Conservation (phyloP, 257 asterid species). For the Solanum ossicruentum region DNA sequence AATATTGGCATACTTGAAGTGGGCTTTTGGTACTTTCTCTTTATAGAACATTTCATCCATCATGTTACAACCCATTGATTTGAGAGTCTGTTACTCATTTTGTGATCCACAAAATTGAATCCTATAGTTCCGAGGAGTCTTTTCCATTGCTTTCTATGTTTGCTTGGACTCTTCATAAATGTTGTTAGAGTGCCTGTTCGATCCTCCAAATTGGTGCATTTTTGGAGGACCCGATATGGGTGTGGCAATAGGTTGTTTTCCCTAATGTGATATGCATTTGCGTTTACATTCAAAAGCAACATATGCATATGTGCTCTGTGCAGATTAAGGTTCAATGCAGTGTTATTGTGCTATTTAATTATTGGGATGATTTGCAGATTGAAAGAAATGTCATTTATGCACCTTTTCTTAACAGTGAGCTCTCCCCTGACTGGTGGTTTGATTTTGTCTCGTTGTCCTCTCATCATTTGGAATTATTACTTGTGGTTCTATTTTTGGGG, state of each 20-base stretch:
- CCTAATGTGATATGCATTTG: not conserved
- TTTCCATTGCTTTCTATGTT: not conserved
- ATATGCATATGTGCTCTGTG: not conserved
- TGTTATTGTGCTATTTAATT: not conserved
- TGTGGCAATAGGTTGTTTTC: not conserved
- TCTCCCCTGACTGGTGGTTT: not conserved
- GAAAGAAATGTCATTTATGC: not conserved
- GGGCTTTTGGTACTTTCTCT: not conserved
- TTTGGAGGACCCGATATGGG: not conserved
- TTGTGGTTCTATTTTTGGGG: not conserved
- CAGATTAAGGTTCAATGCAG: not conserved
- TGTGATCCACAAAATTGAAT: not conserved
- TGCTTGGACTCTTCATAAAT: no score
- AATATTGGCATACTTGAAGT: not conserved
- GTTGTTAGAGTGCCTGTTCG: not conserved
- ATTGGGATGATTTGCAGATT: not conserved
- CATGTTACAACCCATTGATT: not conserved
- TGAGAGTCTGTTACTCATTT: not conserved
- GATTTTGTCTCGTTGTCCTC: not conserved
- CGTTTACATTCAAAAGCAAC: not conserved
- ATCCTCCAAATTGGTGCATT: not conserved
- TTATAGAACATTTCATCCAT: not conserved
- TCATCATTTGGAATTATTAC: not conserved
- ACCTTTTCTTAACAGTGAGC: not conserved
- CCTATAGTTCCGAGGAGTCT: not conserved